Percentiles rank a stretch among this genome's conserved stretches.
Conservation (phyloP, 2,329 filamentous ascomycete species). For the Fusarium fujikuroi region DNA sequence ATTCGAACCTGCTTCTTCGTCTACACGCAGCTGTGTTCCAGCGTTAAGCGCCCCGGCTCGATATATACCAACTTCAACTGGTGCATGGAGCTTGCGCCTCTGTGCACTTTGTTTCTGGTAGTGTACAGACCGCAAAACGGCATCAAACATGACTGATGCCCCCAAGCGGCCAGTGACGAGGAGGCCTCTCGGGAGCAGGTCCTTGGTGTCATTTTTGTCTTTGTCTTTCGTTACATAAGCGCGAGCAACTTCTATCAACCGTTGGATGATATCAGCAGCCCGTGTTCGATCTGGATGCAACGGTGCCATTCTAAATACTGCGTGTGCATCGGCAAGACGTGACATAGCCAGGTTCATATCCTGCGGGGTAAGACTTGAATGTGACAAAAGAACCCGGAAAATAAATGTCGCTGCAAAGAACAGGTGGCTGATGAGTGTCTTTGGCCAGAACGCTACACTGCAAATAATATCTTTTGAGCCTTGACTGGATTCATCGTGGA, state of each 20-base stretch:
- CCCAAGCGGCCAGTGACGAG: neutral
- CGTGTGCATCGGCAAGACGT: neutral
- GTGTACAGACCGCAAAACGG: neutral
- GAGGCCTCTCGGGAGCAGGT: neutral
- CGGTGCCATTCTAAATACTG: neutral
- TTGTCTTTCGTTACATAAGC: neutral
- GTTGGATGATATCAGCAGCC: neutral
- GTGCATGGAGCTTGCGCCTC: accelerated
- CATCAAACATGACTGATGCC: neutral
- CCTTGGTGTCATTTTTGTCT: accelerated
- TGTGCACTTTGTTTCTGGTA: neutral
- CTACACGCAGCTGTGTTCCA: accelerated
- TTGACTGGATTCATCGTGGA: no score
- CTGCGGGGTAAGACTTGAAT: neutral
- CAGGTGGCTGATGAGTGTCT: neutral
- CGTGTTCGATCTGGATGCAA: neutral
- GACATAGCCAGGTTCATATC: neutral
- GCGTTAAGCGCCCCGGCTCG: accelerated
- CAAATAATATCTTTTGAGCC: accelerated
- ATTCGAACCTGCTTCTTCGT: accelerated
- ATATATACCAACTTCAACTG: no score
- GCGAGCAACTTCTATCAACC: neutral
- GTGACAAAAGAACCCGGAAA: neutral
- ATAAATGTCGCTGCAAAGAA: neutral
- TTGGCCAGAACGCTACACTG: neutral